Conservation (phyloP, 352 stramenopile genomes). For the Globisporangium lucens region DNA sequence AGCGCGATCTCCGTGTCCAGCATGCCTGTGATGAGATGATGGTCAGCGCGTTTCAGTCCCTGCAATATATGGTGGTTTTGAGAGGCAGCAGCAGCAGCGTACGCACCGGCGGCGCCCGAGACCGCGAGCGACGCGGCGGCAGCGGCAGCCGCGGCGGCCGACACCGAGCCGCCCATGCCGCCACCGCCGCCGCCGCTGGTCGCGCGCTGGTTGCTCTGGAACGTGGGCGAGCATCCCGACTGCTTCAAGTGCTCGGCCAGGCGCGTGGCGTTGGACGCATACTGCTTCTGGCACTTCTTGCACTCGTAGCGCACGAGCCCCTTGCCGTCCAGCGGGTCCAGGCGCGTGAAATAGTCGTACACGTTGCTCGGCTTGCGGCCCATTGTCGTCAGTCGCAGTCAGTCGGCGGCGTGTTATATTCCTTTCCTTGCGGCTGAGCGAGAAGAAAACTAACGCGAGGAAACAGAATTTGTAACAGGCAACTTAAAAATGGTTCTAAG, state of each 20-base stretch:
- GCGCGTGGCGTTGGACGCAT: constrained; percentile 79
- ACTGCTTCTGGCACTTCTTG: constrained; percentile 88
- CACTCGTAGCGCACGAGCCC: constrained; percentile 81
- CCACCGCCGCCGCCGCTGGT: constrained; percentile 6
- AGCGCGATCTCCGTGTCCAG: constrained; percentile 60
- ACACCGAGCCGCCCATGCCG: constrained; percentile 12
- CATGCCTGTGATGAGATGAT: constrained; percentile 60
- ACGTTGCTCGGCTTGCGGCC: constrained; percentile 84
- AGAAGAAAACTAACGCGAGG: constrained; percentile 2
- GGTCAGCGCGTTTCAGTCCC: constrained; percentile 49
- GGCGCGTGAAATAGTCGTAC: constrained; percentile 80
- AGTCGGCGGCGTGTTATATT: constrained; percentile 3
- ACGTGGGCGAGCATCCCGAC: constrained; percentile 62
- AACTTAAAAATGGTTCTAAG: too few relatives aligned
- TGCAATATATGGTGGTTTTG: constrained; percentile 32
- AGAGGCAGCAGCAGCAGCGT: constrained; percentile 15
- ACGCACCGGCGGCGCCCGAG: constrained; percentile 26
- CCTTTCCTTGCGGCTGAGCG: background rate
- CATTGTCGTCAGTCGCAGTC: constrained; percentile 25
- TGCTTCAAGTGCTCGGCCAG: constrained; percentile 76
- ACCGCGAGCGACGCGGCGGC: constrained; percentile 28
- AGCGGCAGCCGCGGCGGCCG: constrained; percentile 21
- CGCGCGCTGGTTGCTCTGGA: constrained; percentile 80
- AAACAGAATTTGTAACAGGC: too few relatives aligned
- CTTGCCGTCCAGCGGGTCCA: constrained; percentile 67